Evolutionary conservation across 257 asterid genomes (phyloP).

Genomic region (Paulownia fortunei): DNA sequence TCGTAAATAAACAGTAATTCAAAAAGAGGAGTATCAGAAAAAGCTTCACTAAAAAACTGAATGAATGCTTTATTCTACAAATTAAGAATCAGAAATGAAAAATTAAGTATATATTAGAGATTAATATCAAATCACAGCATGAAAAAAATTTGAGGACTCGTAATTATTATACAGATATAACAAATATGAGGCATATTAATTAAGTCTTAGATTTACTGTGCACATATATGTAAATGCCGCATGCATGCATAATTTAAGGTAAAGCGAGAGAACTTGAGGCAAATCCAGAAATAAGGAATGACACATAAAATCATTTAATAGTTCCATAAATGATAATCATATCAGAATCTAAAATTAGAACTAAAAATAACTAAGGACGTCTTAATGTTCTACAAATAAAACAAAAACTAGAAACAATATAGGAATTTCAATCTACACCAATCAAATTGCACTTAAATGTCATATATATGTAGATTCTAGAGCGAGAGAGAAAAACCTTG

Average conservation of each 20-base stretch:
- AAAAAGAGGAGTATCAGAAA: neutral
- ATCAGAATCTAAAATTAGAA: conserved; percentile 14
- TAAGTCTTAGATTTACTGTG: neutral
- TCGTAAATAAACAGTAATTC: neutral
- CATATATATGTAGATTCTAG: neutral
- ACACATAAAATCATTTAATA: conserved; percentile 1
- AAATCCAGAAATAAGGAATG: neutral
- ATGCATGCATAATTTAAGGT: neutral
- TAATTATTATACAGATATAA: neutral
- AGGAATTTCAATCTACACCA: neutral
- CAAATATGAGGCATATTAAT: neutral
- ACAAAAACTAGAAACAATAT: neutral
- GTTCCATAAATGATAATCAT: neutral
- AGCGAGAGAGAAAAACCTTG: conserved; percentile 55
- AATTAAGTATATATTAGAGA: neutral
- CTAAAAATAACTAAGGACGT: neutral
- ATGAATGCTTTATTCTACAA: neutral
- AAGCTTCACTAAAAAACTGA: neutral
- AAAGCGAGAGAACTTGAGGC: neutral
- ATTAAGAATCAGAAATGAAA: neutral
- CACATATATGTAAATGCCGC: neutral
- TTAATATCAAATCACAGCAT: neutral
- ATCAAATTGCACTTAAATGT: neutral
- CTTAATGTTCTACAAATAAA: neutral
- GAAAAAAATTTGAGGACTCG: neutral